phyloP scores from a whole-genome alignment of 2,329 filamentous ascomycete genomes.

The Colletotrichum karsti region DNA sequence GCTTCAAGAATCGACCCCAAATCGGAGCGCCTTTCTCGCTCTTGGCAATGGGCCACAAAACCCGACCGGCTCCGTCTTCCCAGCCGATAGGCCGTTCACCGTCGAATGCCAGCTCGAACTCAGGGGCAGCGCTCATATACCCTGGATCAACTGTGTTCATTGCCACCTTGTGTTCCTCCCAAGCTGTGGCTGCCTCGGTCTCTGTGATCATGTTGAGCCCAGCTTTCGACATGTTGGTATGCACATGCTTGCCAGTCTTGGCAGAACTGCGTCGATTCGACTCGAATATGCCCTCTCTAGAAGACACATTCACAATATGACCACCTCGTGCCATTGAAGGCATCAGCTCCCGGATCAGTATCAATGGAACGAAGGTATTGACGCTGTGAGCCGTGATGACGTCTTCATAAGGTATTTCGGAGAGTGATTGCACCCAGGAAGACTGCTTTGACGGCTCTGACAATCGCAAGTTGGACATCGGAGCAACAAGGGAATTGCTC shows the following conservation, averaged over 20 bases:
- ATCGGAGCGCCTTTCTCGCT: neutral
- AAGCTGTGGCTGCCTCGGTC: conserved; percentile 41
- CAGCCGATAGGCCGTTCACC: conserved; percentile 43
- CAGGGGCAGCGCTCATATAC: conserved; percentile 46
- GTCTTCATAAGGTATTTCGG: conserved; percentile 47
- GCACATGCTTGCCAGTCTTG: conserved; percentile 44
- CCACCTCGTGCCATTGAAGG: conserved; percentile 36
- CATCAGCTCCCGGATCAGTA: conserved; percentile 45
- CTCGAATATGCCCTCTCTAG: conserved; percentile 45
- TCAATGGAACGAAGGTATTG: conserved; percentile 47
- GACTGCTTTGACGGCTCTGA: neutral
- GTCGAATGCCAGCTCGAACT: conserved; percentile 33
- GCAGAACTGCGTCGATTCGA: conserved; percentile 10
- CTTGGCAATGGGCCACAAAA: conserved; percentile 41
- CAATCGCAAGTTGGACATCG: neutral
- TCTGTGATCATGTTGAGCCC: conserved; percentile 50
- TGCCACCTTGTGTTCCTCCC: conserved; percentile 38
- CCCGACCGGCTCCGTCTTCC: conserved; percentile 45
- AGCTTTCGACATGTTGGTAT: conserved; percentile 50
- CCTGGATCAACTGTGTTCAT: conserved; percentile 49
- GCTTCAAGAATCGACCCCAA: neutral
- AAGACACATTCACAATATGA: conserved; percentile 44
- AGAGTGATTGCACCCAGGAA: conserved; percentile 35
- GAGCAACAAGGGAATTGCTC: neutral
- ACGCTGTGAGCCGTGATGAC: conserved; percentile 45